A percentile compares a stretch with the other conserved stretches of the same genome.
Conservation (phyloP, 2,329 filamentous ascomycete species). For the Epichloe sp. region DNA sequence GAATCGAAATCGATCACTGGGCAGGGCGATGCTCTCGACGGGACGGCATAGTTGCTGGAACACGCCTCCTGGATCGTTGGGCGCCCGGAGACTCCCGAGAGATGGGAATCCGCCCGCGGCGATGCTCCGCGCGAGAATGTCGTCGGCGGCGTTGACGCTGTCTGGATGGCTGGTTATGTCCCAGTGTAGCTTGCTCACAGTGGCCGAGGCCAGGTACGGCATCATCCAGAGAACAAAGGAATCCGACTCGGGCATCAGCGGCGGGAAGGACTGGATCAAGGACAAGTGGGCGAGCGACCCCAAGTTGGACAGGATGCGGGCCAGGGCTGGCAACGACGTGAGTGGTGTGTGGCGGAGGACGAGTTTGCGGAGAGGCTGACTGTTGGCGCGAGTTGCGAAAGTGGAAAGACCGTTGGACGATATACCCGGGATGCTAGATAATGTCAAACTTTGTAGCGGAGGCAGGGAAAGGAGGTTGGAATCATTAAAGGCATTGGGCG, state of each 20-base stretch:
- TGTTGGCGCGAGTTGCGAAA: conserved; percentile 38
- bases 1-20: conserved; percentile 32
- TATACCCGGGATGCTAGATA: conserved; percentile 43
- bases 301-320: conserved; percentile 46
- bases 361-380: conserved; percentile 32
- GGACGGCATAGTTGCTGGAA: conserved; percentile 60
- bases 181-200: conserved; percentile 46
- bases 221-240: conserved; percentile 45
- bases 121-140: conserved; percentile 52
- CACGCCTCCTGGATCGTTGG: conserved; percentile 54
- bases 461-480: conserved; percentile 41
- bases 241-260: conserved; percentile 40
- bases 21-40: conserved; percentile 37
- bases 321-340: conserved; percentile 41
- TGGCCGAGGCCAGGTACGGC: conserved; percentile 46
- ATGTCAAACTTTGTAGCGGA: conserved; percentile 37
- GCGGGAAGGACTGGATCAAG: conserved; percentile 41
- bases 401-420: conserved; percentile 41
- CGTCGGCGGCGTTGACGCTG: conserved; percentile 37
- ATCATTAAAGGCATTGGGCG: conserved; percentile 44
- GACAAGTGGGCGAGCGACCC: conserved; percentile 34
- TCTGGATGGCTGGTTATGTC: conserved; percentile 42
- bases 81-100: conserved; percentile 46
- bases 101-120: conserved; percentile 47
- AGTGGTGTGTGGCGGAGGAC: conserved; percentile 44